Conservation (phyloP, 345 rosid genomes). For the Salix arbutifolia region DNA sequence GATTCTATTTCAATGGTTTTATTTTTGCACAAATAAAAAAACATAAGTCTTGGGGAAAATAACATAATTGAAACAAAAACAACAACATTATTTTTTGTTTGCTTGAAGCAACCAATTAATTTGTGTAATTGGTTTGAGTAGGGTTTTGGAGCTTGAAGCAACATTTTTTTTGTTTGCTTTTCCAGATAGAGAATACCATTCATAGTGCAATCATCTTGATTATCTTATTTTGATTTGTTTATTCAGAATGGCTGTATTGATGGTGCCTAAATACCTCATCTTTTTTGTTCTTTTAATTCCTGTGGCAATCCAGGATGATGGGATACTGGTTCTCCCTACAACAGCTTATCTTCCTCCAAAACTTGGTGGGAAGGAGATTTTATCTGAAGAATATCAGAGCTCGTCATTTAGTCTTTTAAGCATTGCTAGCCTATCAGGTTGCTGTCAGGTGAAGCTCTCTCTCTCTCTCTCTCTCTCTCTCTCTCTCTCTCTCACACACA, state of each 20-base stretch:
- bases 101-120: neutral
- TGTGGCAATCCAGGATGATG: constrained; percentile 65
- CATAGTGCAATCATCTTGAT: neutral
- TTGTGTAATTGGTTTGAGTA: neutral
- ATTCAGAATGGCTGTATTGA: neutral
- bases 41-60: neutral
- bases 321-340: constrained; percentile 84
- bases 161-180: neutral
- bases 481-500: too few relatives aligned
- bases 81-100: neutral
- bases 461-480: constrained; percentile 7
- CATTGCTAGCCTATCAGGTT: constrained; percentile 89
- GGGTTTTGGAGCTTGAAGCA: neutral
- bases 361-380: constrained; percentile 72
- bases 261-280: neutral
- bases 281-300: constrained; percentile 3
- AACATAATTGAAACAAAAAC: neutral
- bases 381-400: constrained; percentile 63
- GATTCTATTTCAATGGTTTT: neutral
- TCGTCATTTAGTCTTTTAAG: constrained; percentile 59
- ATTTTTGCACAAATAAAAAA: neutral
- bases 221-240: neutral
- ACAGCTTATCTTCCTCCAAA: constrained; percentile 72
- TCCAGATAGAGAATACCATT: neutral
- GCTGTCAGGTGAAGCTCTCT: constrained; percentile 73